A percentile compares a stretch with the other conserved stretches of the same genome.
These are phyloP conservation scores for Endothia cerciana DNA, from an alignment of 2,329 filamentous ascomycete genomes.

Conservation along the genomic window DNA sequence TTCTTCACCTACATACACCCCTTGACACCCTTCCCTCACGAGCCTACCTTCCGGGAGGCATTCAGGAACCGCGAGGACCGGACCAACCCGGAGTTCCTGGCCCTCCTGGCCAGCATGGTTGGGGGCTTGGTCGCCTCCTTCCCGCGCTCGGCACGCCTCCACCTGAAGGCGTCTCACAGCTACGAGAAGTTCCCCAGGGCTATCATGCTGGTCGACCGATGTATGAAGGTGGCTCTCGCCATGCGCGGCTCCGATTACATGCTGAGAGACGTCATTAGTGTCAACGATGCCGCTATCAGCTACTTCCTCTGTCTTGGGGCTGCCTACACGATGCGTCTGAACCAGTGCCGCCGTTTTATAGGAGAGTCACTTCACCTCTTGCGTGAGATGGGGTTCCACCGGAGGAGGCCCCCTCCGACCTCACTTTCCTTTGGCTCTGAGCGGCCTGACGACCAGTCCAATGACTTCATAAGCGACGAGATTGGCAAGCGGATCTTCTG, in stretches of 20 bases:
- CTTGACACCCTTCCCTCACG: constrained; percentile 76
- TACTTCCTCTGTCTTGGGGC: constrained; percentile 73
- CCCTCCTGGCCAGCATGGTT: constrained; percentile 75
- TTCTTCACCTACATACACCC: constrained; percentile 85
- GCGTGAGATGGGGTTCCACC: constrained; percentile 68
- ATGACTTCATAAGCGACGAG: constrained; percentile 74
- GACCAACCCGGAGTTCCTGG: constrained; percentile 68
- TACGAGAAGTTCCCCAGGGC: constrained; percentile 70
- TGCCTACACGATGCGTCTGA: constrained; percentile 70
- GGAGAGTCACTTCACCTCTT: constrained; percentile 73
- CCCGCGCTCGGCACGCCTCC: constrained; percentile 69
- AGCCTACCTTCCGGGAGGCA: constrained; percentile 73
- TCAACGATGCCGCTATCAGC: constrained; percentile 68
- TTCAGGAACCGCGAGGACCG: constrained; percentile 70
- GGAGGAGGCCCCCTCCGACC: constrained; percentile 47
- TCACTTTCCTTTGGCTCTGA: constrained; percentile 47
- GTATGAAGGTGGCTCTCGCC: constrained; percentile 69
- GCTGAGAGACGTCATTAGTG: constrained; percentile 51
- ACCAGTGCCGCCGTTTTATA: constrained; percentile 70
- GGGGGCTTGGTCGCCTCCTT: constrained; percentile 75
- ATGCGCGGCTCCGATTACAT: constrained; percentile 63
- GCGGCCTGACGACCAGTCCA: constrained; percentile 46
- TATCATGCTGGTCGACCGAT: constrained; percentile 71
- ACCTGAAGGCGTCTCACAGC: constrained; percentile 69
- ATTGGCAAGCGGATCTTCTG: constrained; percentile 82